phyloP scores from a whole-genome alignment of 768 basidiomycete genomes.

The Termitomyces sp. region DNA sequence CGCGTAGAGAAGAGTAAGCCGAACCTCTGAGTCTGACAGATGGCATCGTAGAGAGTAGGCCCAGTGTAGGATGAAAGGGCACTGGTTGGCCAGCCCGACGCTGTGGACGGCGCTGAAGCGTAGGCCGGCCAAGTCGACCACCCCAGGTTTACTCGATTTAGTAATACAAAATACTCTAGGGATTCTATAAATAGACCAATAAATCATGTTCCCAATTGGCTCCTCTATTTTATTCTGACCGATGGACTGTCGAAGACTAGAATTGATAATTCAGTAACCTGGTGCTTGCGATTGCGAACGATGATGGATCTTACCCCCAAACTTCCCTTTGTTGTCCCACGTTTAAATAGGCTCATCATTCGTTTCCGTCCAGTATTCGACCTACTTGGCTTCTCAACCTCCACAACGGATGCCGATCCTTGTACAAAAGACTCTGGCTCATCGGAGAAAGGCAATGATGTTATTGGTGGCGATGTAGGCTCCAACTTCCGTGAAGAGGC shows the following conservation, averaged over 20 bases:
- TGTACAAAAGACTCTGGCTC: conserved; percentile 37
- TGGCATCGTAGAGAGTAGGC: conserved; percentile 30
- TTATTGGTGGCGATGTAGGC: conserved; percentile 18
- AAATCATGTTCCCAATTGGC: background rate
- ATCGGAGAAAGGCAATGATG: conserved; percentile 29
- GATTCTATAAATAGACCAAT: conserved; percentile 5
- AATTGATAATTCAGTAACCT: background rate
- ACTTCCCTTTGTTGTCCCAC: conserved; percentile 15
- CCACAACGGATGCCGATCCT: background rate
- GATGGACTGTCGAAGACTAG: conserved; percentile 11
- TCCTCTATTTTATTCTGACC: background rate
- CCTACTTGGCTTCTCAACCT: conserved; percentile 13
- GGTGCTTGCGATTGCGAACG: background rate
- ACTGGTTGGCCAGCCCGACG: background rate
- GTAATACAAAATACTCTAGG: background rate
- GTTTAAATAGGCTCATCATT: conserved; percentile 30
- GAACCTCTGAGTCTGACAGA: conserved; percentile 43
- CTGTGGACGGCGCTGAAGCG: background rate
- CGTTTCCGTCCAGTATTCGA: conserved; percentile 20
- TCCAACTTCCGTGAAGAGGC: conserved; percentile 24
- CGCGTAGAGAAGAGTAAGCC: conserved; percentile 25
- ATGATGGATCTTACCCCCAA: conserved; percentile 15
- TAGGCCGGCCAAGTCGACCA: too few species aligned
- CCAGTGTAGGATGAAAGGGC: background rate
- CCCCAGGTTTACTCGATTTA: background rate